Conservation (phyloP, 202 grass and related monocot species). For the Cymbopogon flexuosus region DNA sequence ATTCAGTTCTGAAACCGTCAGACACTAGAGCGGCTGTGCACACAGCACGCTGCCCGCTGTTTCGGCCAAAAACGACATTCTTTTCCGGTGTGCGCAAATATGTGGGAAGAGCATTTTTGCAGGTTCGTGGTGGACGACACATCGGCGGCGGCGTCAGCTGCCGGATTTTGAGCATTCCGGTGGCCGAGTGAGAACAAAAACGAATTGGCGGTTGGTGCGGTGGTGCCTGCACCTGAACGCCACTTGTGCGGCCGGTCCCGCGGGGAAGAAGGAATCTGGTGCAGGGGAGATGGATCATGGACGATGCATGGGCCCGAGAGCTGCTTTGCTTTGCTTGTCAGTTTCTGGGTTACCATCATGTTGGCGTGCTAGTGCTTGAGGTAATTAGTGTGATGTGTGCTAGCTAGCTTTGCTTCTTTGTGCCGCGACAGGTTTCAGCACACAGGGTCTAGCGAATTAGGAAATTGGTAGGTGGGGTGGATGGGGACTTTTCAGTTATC, state of each 20-base stretch:
- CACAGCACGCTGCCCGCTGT: background rate
- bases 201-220: background rate
- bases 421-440: background rate
- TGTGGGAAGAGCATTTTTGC: background rate
- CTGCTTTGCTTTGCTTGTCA: too few relatives aligned
- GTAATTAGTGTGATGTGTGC: background rate
- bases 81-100: constrained; percentile 31
- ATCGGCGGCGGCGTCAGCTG: background rate
- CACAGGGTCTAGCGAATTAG: background rate
- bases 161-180: background rate
- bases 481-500: constrained; percentile 2
- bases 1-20: background rate
- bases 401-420: background rate
- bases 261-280: too few relatives aligned
- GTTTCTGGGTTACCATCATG: background rate
- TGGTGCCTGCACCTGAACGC: too few relatives aligned
- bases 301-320: background rate
- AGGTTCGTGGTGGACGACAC: background rate
- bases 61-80: background rate
- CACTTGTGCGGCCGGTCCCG: background rate
- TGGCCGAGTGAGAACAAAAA: background rate
- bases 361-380: background rate
- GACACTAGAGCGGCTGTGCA: background rate
- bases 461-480: background rate
- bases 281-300: background rate